These are phyloP conservation scores for Rhododendron kiyosumense DNA, from an alignment of 148 eudicot genomes.

Conservation along the genomic window DNA sequence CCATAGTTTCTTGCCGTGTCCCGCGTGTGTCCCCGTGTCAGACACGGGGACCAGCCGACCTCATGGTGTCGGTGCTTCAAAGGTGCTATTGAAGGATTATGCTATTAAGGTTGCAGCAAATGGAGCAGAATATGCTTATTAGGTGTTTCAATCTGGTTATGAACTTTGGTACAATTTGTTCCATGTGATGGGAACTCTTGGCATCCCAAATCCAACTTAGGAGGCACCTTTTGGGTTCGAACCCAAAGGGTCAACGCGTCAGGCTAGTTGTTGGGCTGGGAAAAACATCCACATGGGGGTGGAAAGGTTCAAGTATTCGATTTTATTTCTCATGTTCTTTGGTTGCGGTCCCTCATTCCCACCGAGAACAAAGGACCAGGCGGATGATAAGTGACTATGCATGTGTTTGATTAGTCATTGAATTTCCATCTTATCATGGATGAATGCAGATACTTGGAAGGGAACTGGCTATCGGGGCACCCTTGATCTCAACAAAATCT, in stretches of 20 bases:
- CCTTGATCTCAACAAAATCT: constrained; percentile 26
- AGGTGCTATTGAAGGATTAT: background rate
- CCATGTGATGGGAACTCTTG: background rate
- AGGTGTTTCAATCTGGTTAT: background rate
- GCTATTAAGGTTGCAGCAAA: background rate
- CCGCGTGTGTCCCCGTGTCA: too few species aligned
- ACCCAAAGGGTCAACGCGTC: background rate
- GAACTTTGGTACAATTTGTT: background rate
- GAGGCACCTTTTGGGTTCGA: background rate
- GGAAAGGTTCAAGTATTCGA: background rate
- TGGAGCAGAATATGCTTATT: background rate
- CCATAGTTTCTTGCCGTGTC: background rate
- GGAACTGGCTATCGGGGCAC: constrained; percentile 18
- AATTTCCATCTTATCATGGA: constrained; percentile 22
- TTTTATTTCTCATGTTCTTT: background rate
- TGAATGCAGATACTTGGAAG: constrained; percentile 57
- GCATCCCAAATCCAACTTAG: background rate
- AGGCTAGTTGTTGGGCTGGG: background rate
- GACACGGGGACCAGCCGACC: too few species aligned
- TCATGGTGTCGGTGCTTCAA: background rate
- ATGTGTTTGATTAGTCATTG: constrained; percentile 1
- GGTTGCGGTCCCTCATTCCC: background rate
- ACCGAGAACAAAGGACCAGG: background rate
- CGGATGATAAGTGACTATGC: background rate
- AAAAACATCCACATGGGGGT: background rate